These are phyloP conservation scores for Pythium vanterpoolii DNA, from an alignment of 352 stramenopile genomes.

Conservation along the genomic window DNA sequence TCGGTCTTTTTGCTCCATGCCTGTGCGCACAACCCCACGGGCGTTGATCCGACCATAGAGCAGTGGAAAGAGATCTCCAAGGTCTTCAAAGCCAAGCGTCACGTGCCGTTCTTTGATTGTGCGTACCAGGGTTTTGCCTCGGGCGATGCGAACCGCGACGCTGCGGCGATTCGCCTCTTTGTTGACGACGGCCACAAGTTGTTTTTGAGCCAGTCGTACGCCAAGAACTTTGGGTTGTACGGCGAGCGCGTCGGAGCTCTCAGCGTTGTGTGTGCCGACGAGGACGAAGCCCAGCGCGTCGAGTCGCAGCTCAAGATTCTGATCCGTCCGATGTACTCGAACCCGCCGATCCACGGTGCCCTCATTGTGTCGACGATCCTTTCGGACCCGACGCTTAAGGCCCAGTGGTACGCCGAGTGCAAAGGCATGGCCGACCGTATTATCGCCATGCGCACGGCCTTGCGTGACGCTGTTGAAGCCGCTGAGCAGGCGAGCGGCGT, in stretches of 20 bases:
- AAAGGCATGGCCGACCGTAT: constrained; percentile 96
- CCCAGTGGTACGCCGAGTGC: constrained; percentile 94
- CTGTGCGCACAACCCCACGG: constrained; percentile 99
- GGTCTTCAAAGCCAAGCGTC: constrained; percentile 94
- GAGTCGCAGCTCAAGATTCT: constrained; percentile 98
- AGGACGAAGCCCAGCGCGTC: constrained; percentile 95
- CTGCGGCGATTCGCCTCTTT: constrained; percentile 93
- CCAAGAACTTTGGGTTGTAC: constrained; percentile 99
- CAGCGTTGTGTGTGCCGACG: constrained; percentile 91
- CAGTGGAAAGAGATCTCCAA: constrained; percentile 98
- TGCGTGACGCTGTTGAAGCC: constrained; percentile 81
- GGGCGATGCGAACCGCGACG: constrained; percentile 95
- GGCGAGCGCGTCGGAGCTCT: constrained; percentile 97
- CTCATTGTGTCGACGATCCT: constrained; percentile 97
- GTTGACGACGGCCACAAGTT: constrained; percentile 98
- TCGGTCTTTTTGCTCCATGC: constrained; percentile 98
- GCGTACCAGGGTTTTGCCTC: constrained; percentile 99
- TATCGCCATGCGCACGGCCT: constrained; percentile 89
- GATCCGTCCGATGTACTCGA: constrained; percentile 99
- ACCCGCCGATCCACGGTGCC: constrained; percentile 97
- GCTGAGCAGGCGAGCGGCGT: constrained; percentile 77
- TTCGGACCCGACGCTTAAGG: constrained; percentile 89
- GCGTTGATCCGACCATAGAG: constrained; percentile 96
- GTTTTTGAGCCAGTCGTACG: constrained; percentile 97
- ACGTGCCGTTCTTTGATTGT: constrained; percentile 99